Base-by-base conservation (phyloP, 768 basidiomycete species). In the Boletus subparvulus region DNA sequence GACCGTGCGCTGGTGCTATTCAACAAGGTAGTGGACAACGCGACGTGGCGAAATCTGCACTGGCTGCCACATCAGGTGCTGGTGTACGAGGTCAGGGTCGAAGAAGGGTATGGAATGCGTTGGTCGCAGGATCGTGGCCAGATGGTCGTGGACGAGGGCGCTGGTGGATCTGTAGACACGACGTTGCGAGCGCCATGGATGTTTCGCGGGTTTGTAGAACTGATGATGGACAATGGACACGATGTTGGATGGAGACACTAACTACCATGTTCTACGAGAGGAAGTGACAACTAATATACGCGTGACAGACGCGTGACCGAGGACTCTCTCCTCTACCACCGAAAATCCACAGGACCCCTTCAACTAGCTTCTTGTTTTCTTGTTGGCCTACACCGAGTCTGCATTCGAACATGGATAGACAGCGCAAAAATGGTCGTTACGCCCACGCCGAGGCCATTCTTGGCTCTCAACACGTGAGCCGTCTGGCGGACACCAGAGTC, bases 361-460 rank as follows among this genome's bases (percentile, higher is more conserved):
- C 21, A 8, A 12, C 43, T 16, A 10, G 40, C 19, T 17, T 26
- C 8, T 44, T 17, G 4, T n/a, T 55, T 37, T 11, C 42, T 55
- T n/a, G 26, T 44, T 3, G 28, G 17, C 7, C 17, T 17, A n/a
- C 47, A 21, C 32, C 8, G 1, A 32, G 6, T 33, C 9, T 35
- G 3, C 35, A 24, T 26, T 47, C 51, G 2, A 51, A 42, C 43
- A 61, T 62, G 52, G 49, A 62, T 6, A n/a, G 53, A 13, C 37
- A 61, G 17, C 59, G 35, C 28, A 61, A 45, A 36, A 24, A 32
- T 35, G 52, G 76, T 44, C 80, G 88, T 26, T 80, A 76, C 28
- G 67, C 76, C 6, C 87, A 94, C 69, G 87, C 88, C 6, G 75
- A 81, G 59, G 87, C 91, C 13, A 88, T 98, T 54, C 80, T 98